phyloP scores from a whole-genome alignment of 2,329 filamentous ascomycete genomes.

The Venturia aucupariae region DNA sequence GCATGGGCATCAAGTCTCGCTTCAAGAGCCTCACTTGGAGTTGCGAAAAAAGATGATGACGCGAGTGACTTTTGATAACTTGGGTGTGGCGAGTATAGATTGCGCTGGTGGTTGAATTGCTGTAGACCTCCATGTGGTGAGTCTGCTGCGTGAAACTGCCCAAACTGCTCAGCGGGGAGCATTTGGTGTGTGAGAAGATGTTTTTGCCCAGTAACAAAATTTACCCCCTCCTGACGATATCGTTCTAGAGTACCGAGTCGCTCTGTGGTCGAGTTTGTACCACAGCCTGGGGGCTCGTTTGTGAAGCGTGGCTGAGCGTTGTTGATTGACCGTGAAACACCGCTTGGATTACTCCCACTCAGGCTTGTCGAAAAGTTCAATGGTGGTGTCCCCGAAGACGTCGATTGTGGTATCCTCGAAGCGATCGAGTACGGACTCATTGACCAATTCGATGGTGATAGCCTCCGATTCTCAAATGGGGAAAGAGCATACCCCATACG shows the following conservation, averaged over 20 bases:
- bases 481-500: too few species aligned
- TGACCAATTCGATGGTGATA: too few species aligned
- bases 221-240: slow-evolving; percentile 96
- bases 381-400: too few species aligned
- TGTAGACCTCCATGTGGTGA: slow-evolving; percentile 48
- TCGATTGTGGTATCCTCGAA: too few species aligned
- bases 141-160: slow-evolving; percentile 54
- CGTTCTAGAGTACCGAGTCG: slow-evolving; percentile 96
- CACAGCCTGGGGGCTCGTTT: slow-evolving; percentile 89
- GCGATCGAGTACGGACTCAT: too few species aligned
- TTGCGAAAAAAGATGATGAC: too few species aligned
- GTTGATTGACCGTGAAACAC: slow-evolving; percentile 46
- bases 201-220: slow-evolving; percentile 89
- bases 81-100: slow-evolving; percentile 45
- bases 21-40: not conserved
- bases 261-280: slow-evolving; percentile 88
- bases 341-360: slow-evolving; percentile 50
- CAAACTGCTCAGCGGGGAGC: slow-evolving; percentile 58
- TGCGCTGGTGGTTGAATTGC: slow-evolving; percentile 39
- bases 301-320: slow-evolving; percentile 70
- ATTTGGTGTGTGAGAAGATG: slow-evolving; percentile 87
- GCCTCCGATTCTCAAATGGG: too few species aligned
- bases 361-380: too few species aligned
- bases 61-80: slow-evolving; percentile 77
- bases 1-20: not conserved